Evolutionary conservation across 352 stramenopile species (phyloP).

Genomic region (Globisporangium mamillatum): DNA sequence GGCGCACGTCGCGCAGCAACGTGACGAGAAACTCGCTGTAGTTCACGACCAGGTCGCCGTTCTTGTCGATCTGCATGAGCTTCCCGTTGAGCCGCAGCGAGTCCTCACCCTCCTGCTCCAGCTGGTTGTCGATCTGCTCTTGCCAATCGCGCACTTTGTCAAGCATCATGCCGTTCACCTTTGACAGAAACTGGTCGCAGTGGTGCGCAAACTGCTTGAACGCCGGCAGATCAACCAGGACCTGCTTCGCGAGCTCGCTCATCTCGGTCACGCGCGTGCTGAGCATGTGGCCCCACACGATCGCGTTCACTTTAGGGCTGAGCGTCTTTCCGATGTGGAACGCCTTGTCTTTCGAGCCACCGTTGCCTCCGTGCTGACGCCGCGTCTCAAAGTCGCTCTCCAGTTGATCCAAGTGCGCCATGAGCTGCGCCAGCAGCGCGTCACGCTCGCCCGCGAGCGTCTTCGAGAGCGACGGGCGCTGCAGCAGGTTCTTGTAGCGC

Average conservation of each 20-base stretch:
- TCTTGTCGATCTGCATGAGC: conserved; percentile 92
- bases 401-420: conserved; percentile 84
- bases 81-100: conserved; percentile 71
- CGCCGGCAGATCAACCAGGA: conserved; percentile 63
- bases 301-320: conserved; percentile 79
- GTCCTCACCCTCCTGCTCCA: conserved; percentile 62
- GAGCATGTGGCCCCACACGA: conserved; percentile 84
- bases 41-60: conserved; percentile 89
- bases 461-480: conserved; percentile 70
- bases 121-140: conserved; percentile 60
- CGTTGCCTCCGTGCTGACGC: conserved; percentile 20
- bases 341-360: conserved; percentile 20
- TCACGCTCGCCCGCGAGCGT: conserved; percentile 84
- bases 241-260: conserved; percentile 37
- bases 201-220: conserved; percentile 55
- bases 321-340: conserved; percentile 79
- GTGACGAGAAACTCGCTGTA: conserved; percentile 93
- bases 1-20: conserved; percentile 89
- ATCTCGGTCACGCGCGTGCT: conserved; percentile 58
- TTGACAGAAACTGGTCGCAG: conserved; percentile 47
- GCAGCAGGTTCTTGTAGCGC: conserved; percentile 83
- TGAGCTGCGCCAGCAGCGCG: conserved; percentile 80
- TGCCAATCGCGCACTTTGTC: conserved; percentile 88
- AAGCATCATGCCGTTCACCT: conserved; percentile 62
- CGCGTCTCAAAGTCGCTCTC: conserved; percentile 84